phyloP scores from a whole-genome alignment of 75 land plant genomes.

The Selaginella moellendorffii region DNA sequence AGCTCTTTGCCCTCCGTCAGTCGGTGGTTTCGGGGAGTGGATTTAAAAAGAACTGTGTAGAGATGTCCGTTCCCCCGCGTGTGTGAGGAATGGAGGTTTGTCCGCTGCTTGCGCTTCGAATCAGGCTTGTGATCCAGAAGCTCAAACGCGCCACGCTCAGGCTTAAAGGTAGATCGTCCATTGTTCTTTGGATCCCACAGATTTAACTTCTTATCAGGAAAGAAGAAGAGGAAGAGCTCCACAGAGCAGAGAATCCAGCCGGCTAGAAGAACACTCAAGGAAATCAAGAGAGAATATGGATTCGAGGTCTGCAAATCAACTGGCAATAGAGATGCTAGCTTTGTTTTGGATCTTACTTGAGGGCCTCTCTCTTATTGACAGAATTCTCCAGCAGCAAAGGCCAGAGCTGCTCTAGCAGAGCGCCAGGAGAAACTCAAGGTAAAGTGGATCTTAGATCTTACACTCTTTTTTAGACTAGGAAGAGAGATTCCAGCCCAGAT shows the following conservation, averaged over 20 bases:
- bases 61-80: no score
- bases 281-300: neutral
- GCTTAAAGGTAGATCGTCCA: neutral
- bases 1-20: no score
- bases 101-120: neutral
- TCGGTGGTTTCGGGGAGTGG: no score
- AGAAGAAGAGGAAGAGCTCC: neutral
- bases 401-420: neutral
- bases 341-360: neutral
- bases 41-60: no score
- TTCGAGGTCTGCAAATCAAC: neutral
- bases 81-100: neutral
- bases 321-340: neutral
- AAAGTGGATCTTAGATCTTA: neutral
- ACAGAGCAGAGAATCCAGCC: neutral
- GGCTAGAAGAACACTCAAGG: neutral
- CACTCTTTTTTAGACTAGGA: neutral
- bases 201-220: neutral
- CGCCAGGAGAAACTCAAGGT: neutral
- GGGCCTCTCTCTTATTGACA: neutral
- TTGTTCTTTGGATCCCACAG: neutral
- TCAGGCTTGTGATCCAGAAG: neutral
- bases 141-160: neutral
- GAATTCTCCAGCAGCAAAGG: neutral
- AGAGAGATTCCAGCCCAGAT: neutral